phyloP scores from a whole-genome alignment of 176 grass and related monocot genomes.

The Paspalum notatum region DNA sequence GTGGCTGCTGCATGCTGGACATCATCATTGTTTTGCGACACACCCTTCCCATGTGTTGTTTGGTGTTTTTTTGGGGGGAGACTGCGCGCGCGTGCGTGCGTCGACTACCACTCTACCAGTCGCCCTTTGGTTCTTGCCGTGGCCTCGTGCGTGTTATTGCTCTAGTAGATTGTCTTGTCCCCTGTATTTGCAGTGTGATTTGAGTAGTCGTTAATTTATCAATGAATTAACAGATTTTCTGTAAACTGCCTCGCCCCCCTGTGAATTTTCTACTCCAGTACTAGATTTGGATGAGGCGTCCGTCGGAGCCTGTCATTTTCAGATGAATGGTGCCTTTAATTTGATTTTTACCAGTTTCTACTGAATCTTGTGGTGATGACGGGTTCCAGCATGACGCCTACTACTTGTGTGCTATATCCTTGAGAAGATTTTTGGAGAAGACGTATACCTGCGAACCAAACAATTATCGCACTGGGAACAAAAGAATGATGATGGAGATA shows the following conservation, averaged over 20 bases:
- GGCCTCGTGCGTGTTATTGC: conserved; percentile 30
- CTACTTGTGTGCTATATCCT: background rate
- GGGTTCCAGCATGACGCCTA: background rate
- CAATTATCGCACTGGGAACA: background rate
- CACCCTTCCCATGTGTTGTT: conserved; percentile 41
- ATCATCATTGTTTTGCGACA: conserved; percentile 36
- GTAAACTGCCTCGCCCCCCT: background rate
- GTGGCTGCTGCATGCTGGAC: conserved; percentile 49
- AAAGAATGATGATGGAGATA: background rate
- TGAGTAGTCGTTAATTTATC: conserved; percentile 43
- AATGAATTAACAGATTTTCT: conserved; percentile 40
- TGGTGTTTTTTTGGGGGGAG: background rate
- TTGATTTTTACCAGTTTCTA: background rate
- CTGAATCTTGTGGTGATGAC: background rate
- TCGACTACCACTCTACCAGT: no score
- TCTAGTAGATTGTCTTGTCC: conserved; percentile 2
- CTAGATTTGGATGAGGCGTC: background rate
- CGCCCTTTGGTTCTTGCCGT: conserved; percentile 44
- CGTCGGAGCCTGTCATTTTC: conserved; percentile 17
- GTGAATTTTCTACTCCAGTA: background rate
- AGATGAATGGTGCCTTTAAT: background rate
- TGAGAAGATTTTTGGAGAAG: conserved; percentile 25
- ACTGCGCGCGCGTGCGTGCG: background rate
- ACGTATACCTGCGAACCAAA: conserved; percentile 1
- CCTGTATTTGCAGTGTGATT: conserved; percentile 45